These are phyloP conservation scores for Pichia sp. DNA, from an alignment of 1,139 yeast genomes.

Conservation along the genomic window DNA sequence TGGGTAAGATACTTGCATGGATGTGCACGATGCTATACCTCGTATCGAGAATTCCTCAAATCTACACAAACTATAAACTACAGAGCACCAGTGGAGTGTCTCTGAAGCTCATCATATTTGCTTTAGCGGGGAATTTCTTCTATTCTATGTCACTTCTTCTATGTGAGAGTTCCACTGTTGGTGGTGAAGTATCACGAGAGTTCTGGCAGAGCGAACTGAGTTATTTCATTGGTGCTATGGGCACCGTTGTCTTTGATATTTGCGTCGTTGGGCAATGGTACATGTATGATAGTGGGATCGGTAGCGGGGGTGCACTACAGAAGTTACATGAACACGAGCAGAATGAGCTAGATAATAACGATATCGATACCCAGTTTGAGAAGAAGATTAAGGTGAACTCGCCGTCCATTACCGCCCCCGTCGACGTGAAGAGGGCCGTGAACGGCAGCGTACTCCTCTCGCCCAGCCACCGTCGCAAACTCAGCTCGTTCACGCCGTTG, in stretches of 20 bases:
- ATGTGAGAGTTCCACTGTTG: constrained; percentile 20
- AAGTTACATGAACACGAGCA: too few relatives aligned
- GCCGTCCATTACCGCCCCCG: too few relatives aligned
- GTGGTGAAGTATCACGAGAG: constrained; percentile 21
- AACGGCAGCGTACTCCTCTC: too few relatives aligned
- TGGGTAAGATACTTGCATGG: constrained; percentile 70
- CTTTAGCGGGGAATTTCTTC: constrained; percentile 72
- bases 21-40: constrained; percentile 69
- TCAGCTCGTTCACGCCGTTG: constrained; percentile 26
- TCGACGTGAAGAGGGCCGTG: too few relatives aligned
- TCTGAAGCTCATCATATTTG: constrained; percentile 69
- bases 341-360: too few relatives aligned
- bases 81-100: constrained; percentile 84
- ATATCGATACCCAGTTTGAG: too few relatives aligned
- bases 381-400: too few relatives aligned
- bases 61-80: constrained; percentile 63
- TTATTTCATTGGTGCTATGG: constrained; percentile 27
- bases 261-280: constrained; percentile 25
- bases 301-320: too few relatives aligned
- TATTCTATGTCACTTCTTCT: constrained; percentile 71
- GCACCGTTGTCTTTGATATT: constrained; percentile 26
- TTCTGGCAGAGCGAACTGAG: constrained; percentile 28
- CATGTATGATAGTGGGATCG: constrained; percentile 23
- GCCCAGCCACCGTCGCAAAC: constrained; percentile 24
- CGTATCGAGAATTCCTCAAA: constrained; percentile 78